A percentile compares a stretch with the other conserved stretches of the same genome.
Evolutionary conservation across 2,329 filamentous ascomycete species (phyloP).

Genomic region (Exophiala calicioides): DNA sequence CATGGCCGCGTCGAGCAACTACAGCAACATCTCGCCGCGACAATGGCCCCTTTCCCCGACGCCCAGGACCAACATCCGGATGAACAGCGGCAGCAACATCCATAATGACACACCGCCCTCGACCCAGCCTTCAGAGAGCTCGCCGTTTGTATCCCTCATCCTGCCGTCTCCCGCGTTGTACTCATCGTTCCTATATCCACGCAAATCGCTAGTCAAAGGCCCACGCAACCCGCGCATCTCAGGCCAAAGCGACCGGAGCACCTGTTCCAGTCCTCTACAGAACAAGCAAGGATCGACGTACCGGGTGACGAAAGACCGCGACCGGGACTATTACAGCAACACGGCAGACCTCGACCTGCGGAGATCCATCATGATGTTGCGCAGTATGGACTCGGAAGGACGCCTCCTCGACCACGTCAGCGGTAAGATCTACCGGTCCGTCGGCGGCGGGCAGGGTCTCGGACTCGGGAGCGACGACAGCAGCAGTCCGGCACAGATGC

Average conservation of each 20-base stretch:
- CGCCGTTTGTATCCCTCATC: constrained; percentile 17
- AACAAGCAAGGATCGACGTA: constrained; percentile 10
- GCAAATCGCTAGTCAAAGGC: constrained; percentile 23
- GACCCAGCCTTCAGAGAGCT: neutral
- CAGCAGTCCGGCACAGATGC: too few species aligned
- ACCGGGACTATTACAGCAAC: neutral
- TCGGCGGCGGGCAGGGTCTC: too few species aligned
- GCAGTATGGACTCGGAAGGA: constrained; percentile 31
- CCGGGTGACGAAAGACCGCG: constrained; percentile 18
- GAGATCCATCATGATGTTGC: constrained; percentile 35
- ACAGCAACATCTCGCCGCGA: constrained; percentile 6
- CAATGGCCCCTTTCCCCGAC: constrained; percentile 15
- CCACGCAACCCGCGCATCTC: constrained; percentile 28
- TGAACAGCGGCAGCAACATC: too few species aligned
- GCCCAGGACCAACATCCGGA: neutral
- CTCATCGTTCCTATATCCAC: constrained; percentile 14
- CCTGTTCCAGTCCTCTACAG: constrained; percentile 25
- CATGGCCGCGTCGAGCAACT: neutral
- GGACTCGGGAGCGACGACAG: too few species aligned
- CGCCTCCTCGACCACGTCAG: constrained; percentile 21
- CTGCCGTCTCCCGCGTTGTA: constrained; percentile 21
- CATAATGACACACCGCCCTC: constrained; percentile 20
- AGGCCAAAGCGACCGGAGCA: constrained; percentile 22
- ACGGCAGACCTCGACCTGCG: constrained; percentile 36
- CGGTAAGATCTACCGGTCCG: neutral